Conservation (phyloP, 768 basidiomycete species). For the Inosperma sp. region DNA sequence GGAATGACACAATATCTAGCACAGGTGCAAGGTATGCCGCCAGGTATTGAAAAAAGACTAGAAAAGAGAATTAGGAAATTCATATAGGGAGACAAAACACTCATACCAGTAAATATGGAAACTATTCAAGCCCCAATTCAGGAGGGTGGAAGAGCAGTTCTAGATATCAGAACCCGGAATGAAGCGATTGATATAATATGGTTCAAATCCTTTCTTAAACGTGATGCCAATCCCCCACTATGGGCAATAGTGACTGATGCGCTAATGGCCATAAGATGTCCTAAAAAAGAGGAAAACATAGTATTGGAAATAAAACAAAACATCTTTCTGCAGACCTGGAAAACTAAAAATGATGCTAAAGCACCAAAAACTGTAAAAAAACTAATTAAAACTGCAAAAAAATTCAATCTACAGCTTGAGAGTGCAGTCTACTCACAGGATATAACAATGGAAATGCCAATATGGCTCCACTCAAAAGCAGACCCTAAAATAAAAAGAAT, state of each 20-base stretch:
- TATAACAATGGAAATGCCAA: constrained; percentile 19
- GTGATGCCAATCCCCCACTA: constrained; percentile 15
- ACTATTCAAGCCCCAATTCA: constrained; percentile 15
- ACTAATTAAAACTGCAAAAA: constrained; percentile 19
- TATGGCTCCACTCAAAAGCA: constrained; percentile 30
- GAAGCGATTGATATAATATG: constrained; percentile 24
- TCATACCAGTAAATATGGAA: constrained; percentile 15
- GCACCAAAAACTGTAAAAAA: constrained; percentile 13
- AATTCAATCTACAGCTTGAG: constrained; percentile 17
- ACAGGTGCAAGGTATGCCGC: constrained; percentile 26
- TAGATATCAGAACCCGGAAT: constrained; percentile 25
- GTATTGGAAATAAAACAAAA: constrained; percentile 11
- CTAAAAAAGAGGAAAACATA: neutral
- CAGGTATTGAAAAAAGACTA: constrained; percentile 17
- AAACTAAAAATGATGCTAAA: neutral
- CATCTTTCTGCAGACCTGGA: constrained; percentile 28
- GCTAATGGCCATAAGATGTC: constrained; percentile 13
- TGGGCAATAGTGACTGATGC: constrained; percentile 30
- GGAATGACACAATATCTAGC: constrained; percentile 26
- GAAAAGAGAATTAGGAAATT: constrained; percentile 21
- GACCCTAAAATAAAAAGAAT: neutral
- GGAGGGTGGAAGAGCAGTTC: constrained; percentile 22
- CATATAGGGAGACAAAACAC: constrained; percentile 24
- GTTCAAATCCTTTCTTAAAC: constrained; percentile 21
- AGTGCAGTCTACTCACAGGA: constrained; percentile 10